phyloP scores from a whole-genome alignment of 75 land plant genomes.

The Isoetes taiwanensis region DNA sequence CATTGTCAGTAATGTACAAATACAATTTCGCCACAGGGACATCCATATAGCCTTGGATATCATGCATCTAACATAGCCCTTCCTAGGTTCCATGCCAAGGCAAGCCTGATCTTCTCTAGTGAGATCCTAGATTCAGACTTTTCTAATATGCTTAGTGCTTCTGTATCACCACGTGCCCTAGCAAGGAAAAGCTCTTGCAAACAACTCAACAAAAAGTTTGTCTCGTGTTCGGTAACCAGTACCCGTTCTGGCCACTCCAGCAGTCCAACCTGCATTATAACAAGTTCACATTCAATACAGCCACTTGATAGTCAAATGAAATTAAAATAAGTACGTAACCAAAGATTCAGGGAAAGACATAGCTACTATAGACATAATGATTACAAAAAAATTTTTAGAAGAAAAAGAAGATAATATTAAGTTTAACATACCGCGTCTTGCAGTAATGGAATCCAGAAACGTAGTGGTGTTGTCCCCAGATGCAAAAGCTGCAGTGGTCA shows the following conservation, averaged over 20 bases:
- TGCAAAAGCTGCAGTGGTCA: slow-evolving; percentile 64
- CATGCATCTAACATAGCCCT: slow-evolving; percentile 66
- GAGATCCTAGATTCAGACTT: slow-evolving; percentile 20
- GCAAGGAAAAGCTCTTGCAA: slow-evolving; percentile 72
- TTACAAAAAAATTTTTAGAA: no score
- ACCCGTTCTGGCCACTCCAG: slow-evolving; percentile 57
- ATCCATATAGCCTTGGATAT: no score
- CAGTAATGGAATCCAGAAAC: slow-evolving; percentile 70
- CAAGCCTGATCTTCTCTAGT: slow-evolving; percentile 56
- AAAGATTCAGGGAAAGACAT: no score
- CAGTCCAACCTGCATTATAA: slow-evolving; percentile 53
- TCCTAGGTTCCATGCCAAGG: slow-evolving; percentile 77
- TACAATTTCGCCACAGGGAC: no score
- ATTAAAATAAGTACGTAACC: background rate
- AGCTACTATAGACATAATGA: no score
- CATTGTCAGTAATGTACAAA: no score
- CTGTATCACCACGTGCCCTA: slow-evolving; percentile 50
- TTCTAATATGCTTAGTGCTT: no score
- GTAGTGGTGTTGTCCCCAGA: slow-evolving; percentile 65
- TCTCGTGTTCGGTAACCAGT: slow-evolving; percentile 52
- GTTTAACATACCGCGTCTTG: slow-evolving; percentile 58
- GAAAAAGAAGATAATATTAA: background rate
- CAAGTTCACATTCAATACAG: background rate
- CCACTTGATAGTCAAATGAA: background rate
- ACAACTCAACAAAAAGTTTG: slow-evolving; percentile 54